These are phyloP conservation scores for Caryopteris hybrid DNA, from an alignment of 305 asterid genomes.

Conservation along the genomic window DNA sequence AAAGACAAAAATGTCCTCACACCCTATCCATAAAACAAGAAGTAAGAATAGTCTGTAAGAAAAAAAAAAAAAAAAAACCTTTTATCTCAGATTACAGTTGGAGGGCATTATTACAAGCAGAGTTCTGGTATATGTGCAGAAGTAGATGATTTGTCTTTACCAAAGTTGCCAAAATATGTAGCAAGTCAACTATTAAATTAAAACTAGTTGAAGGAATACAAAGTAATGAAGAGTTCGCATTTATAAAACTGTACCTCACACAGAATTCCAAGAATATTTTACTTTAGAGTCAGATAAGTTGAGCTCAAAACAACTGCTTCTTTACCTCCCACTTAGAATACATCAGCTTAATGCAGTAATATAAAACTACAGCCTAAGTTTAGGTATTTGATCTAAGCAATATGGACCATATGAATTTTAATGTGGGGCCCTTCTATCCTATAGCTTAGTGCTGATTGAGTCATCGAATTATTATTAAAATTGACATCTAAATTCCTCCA, in stretches of 20 bases:
- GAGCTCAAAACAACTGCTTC: slow-evolving; percentile 18
- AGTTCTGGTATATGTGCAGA: slow-evolving; percentile 24
- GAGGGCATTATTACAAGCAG: slow-evolving; percentile 27
- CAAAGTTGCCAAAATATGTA: slow-evolving; percentile 23
- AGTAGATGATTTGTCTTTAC: slow-evolving; percentile 20
- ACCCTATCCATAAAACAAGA: slow-evolving; percentile 17
- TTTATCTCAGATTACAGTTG: slow-evolving; percentile 23
- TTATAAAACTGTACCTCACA: slow-evolving; percentile 9
- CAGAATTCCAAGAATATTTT: slow-evolving; percentile 9
- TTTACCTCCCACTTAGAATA: slow-evolving; percentile 30
- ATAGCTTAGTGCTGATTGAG: slow-evolving; percentile 39
- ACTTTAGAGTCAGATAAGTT: slow-evolving; percentile 12
- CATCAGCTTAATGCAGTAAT: slow-evolving; percentile 28
- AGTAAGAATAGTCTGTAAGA: slow-evolving; percentile 9
- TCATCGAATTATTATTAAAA: slow-evolving; percentile 32
- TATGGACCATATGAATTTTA: slow-evolving; percentile 24
- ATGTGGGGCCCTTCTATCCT: slow-evolving; percentile 32
- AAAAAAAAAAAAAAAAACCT: no score
- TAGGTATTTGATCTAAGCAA: slow-evolving; percentile 35
- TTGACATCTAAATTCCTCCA: slow-evolving; percentile 20
- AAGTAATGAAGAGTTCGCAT: background rate
- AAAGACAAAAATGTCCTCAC: slow-evolving; percentile 29
- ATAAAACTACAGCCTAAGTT: slow-evolving; percentile 24
- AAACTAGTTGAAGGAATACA: slow-evolving; percentile 8
- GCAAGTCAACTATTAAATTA: slow-evolving; percentile 28